Evolutionary conservation across 1,284 basidiomycete species (phyloP), one percentile per base, ranked within the genome.

Genomic region (Cryptococcus wingfieldii): DNA sequence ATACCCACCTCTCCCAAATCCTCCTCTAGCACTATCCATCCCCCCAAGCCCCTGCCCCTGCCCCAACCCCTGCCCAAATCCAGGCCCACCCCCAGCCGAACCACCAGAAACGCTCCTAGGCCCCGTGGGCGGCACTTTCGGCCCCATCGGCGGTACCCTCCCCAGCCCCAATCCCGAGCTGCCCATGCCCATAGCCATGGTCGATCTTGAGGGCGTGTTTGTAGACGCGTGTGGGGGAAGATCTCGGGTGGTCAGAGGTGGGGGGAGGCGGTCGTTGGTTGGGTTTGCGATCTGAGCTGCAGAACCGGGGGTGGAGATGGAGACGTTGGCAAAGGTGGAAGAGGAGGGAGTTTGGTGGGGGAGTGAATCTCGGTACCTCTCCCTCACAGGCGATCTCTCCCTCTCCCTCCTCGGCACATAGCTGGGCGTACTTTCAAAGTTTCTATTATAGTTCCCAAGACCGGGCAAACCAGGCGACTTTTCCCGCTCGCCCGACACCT

Each of bases 41-140:
- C 46, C 31, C 42, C n/a, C 18, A 25, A 27, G 38, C 8, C 16
- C 28, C 54, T 34, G 28, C 31, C 12, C 43, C 42, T 27, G 19
- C 39, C 5, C 48, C 54, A 6, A 49, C n/a, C 27, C 27, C 49
- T 39, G 25, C 41, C 38, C 18, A n/a, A 25, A 3, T 16, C 12
- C n/a, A 31, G 23, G 38, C 19, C 43, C 28, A 7, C 31, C 31
- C 39, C 38, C 27, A 48, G n/a, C 16, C 14, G 27, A 34, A 39
- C 42, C 38, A 28, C 34, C 27, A n/a, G 14, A 23, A 9, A 28
- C 38, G 10, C 38, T 34, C 10, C 62, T 54, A 2, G 62, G 62
- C 19, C 62, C 62, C 1, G 55, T 64, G 5, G 62, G 62, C 34
- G 62, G 62, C 16, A 64, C 62, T 43, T 64, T 64, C 1, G 62